Conservation (phyloP, 257 asterid genomes). For the Forsythia suspensa region DNA sequence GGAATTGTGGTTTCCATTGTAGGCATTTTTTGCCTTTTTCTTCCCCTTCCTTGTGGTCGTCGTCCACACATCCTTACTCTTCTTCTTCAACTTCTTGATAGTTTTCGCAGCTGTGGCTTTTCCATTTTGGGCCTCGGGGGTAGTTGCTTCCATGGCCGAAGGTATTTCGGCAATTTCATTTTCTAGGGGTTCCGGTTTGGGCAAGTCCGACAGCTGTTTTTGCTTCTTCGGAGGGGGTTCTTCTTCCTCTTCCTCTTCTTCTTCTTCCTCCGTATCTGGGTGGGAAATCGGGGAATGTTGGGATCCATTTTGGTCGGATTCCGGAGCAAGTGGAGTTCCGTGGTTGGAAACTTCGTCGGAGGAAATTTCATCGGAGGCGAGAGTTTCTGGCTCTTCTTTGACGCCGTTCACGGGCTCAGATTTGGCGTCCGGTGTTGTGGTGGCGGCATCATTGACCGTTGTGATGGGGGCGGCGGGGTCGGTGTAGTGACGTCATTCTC, state of each 20-base stretch:
- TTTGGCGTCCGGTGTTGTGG: neutral
- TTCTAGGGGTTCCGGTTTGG: slow-evolving; percentile 5
- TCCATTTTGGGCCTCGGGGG: slow-evolving; percentile 23
- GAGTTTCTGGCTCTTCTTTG: slow-evolving; percentile 31
- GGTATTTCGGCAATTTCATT: slow-evolving; percentile 38
- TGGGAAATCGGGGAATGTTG: slow-evolving; percentile 31
- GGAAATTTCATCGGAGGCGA: slow-evolving; percentile 37
- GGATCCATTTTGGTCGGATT: slow-evolving; percentile 21
- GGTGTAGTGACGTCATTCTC: neutral
- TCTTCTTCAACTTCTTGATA: slow-evolving; percentile 78
- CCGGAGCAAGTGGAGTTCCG: slow-evolving; percentile 28
- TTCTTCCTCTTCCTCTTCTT: slow-evolving; percentile 44
- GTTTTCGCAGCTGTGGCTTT: slow-evolving; percentile 26
- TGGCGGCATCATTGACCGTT: slow-evolving; percentile 16
- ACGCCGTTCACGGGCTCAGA: slow-evolving; percentile 17
- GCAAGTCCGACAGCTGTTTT: slow-evolving; percentile 49
- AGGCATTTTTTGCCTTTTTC: slow-evolving; percentile 66
- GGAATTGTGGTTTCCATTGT: slow-evolving; percentile 36
- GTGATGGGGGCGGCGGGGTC: slow-evolving; percentile 15
- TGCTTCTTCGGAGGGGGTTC: slow-evolving; percentile 66
- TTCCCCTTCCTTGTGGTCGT: slow-evolving; percentile 74
- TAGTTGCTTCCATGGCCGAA: slow-evolving; percentile 19
- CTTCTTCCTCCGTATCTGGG: slow-evolving; percentile 42
- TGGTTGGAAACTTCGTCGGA: slow-evolving; percentile 41
- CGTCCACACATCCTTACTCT: slow-evolving; percentile 76